These are phyloP conservation scores for Malassezia sp. DNA, from an alignment of 1,284 basidiomycete species.

Conservation along the genomic window DNA sequence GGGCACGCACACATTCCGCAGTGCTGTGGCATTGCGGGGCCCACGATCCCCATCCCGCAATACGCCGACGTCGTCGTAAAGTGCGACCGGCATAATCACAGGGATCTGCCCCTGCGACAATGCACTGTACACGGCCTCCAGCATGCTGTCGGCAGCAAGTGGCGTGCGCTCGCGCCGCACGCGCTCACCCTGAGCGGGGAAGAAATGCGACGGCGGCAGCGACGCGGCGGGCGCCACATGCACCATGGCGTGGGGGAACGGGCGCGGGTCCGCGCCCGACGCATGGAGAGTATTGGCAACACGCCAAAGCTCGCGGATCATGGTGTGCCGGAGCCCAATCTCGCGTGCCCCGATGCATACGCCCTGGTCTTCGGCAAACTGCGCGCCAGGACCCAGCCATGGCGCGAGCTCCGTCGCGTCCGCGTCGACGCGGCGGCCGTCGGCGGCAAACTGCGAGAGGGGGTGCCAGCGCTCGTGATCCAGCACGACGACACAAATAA, in stretches of 20 bases:
- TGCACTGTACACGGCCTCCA: constrained; percentile 56
- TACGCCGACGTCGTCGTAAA: constrained; percentile 61
- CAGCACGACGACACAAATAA: constrained; percentile 86
- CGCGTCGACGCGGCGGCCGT: constrained; percentile 18
- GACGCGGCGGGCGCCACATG: constrained; percentile 24
- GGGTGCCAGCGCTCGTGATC: constrained; percentile 69
- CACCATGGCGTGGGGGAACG: constrained; percentile 51
- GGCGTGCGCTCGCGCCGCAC: constrained; percentile 3
- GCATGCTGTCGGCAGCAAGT: constrained; percentile 14
- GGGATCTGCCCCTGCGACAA: constrained; percentile 87
- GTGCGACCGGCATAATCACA: constrained; percentile 82
- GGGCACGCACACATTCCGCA: constrained; percentile 70
- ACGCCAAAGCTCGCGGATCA: constrained; percentile 54
- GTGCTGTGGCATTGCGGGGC: constrained; percentile 2
- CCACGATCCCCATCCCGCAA: neutral
- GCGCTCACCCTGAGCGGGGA: neutral
- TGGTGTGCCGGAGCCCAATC: constrained; percentile 55
- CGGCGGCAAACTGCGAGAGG: constrained; percentile 18
- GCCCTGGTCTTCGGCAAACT: neutral
- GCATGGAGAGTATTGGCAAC: constrained; percentile 71
- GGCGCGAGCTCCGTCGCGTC: constrained; percentile 23
- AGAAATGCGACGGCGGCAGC: neutral
- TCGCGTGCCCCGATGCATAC: constrained; percentile 19
- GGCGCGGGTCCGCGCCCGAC: constrained; percentile 73
- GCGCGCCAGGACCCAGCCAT: constrained; percentile 21